Percentiles rank a stretch among this genome's conserved stretches.
Evolutionary conservation across 108 stramenopile species (phyloP).

Genomic region (Cafeteria roenbergensis): DNA sequence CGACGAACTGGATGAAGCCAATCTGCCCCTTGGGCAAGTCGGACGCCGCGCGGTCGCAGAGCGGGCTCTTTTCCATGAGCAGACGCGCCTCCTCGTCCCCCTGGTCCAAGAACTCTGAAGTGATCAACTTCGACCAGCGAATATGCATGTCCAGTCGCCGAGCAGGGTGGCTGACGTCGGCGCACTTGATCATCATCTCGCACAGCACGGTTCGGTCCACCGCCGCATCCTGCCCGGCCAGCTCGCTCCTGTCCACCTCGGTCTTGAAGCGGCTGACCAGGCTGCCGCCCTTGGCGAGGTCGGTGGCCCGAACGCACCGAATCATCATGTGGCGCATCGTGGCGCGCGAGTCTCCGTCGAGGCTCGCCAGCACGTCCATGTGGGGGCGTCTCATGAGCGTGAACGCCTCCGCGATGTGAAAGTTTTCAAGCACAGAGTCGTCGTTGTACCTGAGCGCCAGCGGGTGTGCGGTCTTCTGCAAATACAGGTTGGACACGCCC

Average conservation of each 20-base stretch:
- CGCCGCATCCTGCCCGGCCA: no score
- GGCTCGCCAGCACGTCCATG: conserved; percentile 22
- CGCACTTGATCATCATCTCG: conserved; percentile 16
- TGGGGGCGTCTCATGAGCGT: conserved; percentile 25
- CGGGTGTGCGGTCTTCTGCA: conserved; percentile 26
- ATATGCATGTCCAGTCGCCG: neutral
- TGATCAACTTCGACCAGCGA: conserved; percentile 16
- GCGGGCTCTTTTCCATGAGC: conserved; percentile 19
- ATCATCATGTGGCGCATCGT: conserved; percentile 23
- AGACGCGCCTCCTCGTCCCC: conserved; percentile 23
- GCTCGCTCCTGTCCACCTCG: no score
- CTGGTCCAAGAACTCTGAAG: conserved; percentile 26
- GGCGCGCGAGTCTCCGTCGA: neutral
- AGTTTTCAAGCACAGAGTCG: conserved; percentile 39
- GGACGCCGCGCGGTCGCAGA: conserved; percentile 23
- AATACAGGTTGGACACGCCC: conserved; percentile 44
- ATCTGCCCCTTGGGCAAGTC: conserved; percentile 7
- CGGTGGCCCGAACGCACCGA: conserved; percentile 33
- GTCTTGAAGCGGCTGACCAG: conserved; percentile 7
- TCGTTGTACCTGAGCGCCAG: conserved; percentile 46
- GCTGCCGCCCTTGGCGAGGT: conserved; percentile 20
- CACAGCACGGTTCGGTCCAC: conserved; percentile 16
- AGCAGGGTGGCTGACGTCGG: conserved; percentile 22
- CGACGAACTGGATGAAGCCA: neutral
- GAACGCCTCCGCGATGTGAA: conserved; percentile 41